Percentiles rank a stretch among this genome's conserved stretches.
Conservation (phyloP, 2,329 filamentous ascomycete genomes). For the Fusarium palustre region DNA sequence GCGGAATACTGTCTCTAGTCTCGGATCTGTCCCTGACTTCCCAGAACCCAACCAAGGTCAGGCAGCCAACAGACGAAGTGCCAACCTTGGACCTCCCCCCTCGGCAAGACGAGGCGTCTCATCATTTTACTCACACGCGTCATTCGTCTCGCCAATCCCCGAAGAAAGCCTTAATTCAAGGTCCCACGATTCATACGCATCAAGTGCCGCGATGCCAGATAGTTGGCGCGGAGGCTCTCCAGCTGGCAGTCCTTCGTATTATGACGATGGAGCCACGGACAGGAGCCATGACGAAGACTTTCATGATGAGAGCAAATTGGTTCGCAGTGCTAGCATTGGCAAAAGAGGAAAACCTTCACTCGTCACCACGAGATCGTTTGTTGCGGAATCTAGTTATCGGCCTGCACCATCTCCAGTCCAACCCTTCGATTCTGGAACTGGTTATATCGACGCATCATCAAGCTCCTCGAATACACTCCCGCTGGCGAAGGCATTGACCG, state of each 20-base stretch:
- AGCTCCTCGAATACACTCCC: conserved; percentile 60
- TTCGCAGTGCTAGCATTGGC: conserved; percentile 71
- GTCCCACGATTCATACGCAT: conserved; percentile 75
- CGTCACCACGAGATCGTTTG: conserved; percentile 55
- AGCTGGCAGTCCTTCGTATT: conserved; percentile 59
- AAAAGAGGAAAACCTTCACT: conserved; percentile 69
- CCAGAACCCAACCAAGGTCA: conserved; percentile 56
- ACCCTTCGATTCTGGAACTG: conserved; percentile 59
- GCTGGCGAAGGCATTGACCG: conserved; percentile 35
- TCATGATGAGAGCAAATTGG: conserved; percentile 67
- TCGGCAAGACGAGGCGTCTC: conserved; percentile 70
- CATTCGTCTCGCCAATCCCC: conserved; percentile 79
- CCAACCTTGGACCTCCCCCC: conserved; percentile 67
- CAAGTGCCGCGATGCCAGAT: conserved; percentile 77
- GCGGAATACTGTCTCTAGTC: conserved; percentile 64
- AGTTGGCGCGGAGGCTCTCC: conserved; percentile 69
- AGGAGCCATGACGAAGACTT: conserved; percentile 59
- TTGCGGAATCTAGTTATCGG: conserved; percentile 25
- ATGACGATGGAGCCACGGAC: conserved; percentile 63
- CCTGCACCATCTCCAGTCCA: conserved; percentile 56
- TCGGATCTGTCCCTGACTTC: conserved; percentile 70
- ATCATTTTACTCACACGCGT: conserved; percentile 73
- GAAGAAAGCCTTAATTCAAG: conserved; percentile 72
- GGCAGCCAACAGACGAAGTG: conserved; percentile 59
- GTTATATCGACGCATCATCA: conserved; percentile 60